phyloP scores from a whole-genome alignment of 116 monocot species.

The Posidonia oceanica region DNA sequence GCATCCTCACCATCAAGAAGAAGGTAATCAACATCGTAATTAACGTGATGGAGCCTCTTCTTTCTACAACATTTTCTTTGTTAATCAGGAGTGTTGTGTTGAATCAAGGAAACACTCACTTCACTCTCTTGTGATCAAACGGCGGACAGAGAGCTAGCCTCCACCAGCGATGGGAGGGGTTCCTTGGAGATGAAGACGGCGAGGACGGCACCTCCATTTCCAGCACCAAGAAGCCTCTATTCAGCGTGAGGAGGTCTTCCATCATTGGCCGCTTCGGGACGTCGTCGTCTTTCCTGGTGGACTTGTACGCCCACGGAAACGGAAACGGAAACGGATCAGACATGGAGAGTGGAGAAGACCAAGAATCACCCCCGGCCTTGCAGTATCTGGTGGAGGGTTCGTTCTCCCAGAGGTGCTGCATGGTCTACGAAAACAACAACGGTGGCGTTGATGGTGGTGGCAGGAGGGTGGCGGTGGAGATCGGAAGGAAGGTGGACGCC shows the following conservation, averaged over 20 bases:
- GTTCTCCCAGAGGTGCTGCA: slow-evolving; percentile 59
- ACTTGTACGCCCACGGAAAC: slow-evolving; percentile 21
- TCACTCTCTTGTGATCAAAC: background rate
- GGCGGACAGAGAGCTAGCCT: slow-evolving; percentile 56
- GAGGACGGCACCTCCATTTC: background rate
- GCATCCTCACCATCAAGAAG: slow-evolving; percentile 65
- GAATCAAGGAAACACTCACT: background rate
- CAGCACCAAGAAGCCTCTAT: slow-evolving; percentile 23
- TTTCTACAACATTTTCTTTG: no score
- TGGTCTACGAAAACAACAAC: slow-evolving; percentile 16
- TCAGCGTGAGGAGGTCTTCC: slow-evolving; percentile 60
- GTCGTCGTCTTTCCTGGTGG: slow-evolving; percentile 26
- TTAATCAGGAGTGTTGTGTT: background rate
- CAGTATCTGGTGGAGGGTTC: slow-evolving; percentile 65
- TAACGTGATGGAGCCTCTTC: no score
- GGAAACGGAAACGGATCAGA: no score
- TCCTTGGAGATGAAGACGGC: slow-evolving; percentile 33
- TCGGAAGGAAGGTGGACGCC: slow-evolving; percentile 70
- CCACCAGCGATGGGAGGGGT: slow-evolving; percentile 94
- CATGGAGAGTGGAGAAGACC: background rate
- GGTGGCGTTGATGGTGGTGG: background rate
- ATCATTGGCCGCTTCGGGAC: slow-evolving; percentile 39
- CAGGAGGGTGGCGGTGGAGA: slow-evolving; percentile 21
- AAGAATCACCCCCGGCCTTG: background rate
- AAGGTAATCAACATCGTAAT: slow-evolving; percentile 22